A percentile compares a stretch with the other conserved stretches of the same genome.
phyloP scores from a whole-genome alignment of 352 stramenopile species.

The Phytophthora rubi region DNA sequence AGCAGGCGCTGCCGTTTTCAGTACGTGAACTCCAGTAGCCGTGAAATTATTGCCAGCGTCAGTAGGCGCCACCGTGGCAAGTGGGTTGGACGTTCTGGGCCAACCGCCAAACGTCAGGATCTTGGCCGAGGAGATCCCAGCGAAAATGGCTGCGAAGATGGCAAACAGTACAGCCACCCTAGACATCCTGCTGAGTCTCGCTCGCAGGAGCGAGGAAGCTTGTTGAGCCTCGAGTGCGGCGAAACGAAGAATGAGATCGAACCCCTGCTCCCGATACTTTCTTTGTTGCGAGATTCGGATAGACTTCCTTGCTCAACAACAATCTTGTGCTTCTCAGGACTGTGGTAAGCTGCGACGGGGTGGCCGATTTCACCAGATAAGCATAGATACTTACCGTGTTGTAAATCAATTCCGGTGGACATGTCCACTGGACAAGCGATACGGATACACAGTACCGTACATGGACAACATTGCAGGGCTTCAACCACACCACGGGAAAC shows the following conservation, averaged over 20 bases:
- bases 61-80: conserved; percentile 9
- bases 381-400: conserved; percentile 21
- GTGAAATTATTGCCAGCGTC: conserved; percentile 7
- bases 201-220: conserved; percentile 21
- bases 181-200: conserved; percentile 19
- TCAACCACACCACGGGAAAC: background rate
- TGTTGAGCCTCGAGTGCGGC: conserved; percentile 19
- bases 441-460: no score
- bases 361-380: conserved; percentile 30
- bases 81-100: conserved; percentile 10
- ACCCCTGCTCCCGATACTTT: conserved; percentile 16
- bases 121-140: conserved; percentile 17
- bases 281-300: conserved; percentile 19
- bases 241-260: conserved; percentile 23
- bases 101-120: conserved; percentile 10
- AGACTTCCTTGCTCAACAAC: conserved; percentile 6
- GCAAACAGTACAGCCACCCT: conserved; percentile 15
- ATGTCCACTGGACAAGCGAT: background rate
- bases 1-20: conserved; percentile 5
- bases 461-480: background rate
- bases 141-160: conserved; percentile 11
- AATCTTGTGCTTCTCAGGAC: conserved; percentile 10
- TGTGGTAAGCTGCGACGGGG: conserved; percentile 12
- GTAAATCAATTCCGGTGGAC: conserved; percentile 31
- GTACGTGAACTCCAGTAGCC: background rate